Percentiles rank a stretch among this genome's conserved stretches.
These are phyloP conservation scores for Myotisia sp. DNA, from an alignment of 2,329 filamentous ascomycete species.

Conservation along the genomic window DNA sequence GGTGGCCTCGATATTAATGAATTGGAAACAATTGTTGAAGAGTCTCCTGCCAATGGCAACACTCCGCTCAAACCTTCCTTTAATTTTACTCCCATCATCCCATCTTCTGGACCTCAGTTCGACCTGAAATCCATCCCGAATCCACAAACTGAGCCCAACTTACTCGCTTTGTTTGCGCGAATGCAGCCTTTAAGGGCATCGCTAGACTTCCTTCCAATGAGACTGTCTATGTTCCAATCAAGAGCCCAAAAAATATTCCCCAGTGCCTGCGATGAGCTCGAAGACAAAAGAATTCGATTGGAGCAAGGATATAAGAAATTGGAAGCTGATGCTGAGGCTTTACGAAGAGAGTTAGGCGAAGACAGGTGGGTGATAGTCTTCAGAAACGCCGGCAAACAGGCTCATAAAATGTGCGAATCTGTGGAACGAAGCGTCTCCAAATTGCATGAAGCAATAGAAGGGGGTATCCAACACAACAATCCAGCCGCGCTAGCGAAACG, in stretches of 20 bases:
- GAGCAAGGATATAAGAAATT: slow-evolving; percentile 81
- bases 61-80: slow-evolving; percentile 48
- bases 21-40: slow-evolving; percentile 84
- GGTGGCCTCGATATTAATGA: slow-evolving; percentile 65
- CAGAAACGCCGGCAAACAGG: slow-evolving; percentile 77
- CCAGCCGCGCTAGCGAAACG: slow-evolving; percentile 60
- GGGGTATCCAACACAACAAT: slow-evolving; percentile 58
- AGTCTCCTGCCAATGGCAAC: slow-evolving; percentile 49
- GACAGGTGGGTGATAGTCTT: slow-evolving; percentile 95
- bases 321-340: slow-evolving; percentile 74
- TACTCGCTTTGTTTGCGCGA: slow-evolving; percentile 79
- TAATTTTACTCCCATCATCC: slow-evolving; percentile 49
- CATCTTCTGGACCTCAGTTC: slow-evolving; percentile 30
- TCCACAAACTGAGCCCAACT: slow-evolving; percentile 67
- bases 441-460: slow-evolving; percentile 64
- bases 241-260: slow-evolving; percentile 70
- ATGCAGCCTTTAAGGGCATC: slow-evolving; percentile 91
- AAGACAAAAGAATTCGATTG: slow-evolving; percentile 56
- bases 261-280: slow-evolving; percentile 77
- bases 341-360: slow-evolving; percentile 82
- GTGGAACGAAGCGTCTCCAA: slow-evolving; percentile 76
- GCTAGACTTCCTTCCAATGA: slow-evolving; percentile 90
- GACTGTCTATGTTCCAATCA: slow-evolving; percentile 69
- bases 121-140: slow-evolving; percentile 31
- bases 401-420: slow-evolving; percentile 92